phyloP scores from a whole-genome alignment of 768 basidiomycete species.

The Termitomyces sp. region DNA sequence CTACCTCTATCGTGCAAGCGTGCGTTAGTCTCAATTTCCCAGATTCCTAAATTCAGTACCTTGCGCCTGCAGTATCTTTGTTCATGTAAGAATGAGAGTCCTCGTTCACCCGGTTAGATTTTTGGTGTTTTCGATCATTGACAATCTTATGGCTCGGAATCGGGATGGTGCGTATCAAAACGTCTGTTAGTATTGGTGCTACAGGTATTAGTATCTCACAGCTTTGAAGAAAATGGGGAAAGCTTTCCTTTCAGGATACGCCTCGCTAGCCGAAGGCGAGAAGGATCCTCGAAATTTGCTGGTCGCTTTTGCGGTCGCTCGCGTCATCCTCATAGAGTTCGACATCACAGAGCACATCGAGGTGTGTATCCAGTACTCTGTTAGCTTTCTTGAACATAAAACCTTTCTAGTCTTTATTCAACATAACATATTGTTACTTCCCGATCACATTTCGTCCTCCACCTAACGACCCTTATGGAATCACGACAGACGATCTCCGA shows the following conservation, averaged over 20 bases:
- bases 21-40: slow-evolving; percentile 13
- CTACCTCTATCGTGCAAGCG: slow-evolving; percentile 60
- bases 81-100: slow-evolving; percentile 74
- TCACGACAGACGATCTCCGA: slow-evolving; percentile 84
- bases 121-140: slow-evolving; percentile 74
- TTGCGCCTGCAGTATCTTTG: slow-evolving; percentile 51
- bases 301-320: slow-evolving; percentile 81
- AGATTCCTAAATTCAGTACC: slow-evolving; percentile 1
- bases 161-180: slow-evolving; percentile 46
- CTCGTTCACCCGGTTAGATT: slow-evolving; percentile 81
- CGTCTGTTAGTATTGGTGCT: background rate
- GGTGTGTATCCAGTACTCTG: slow-evolving; percentile 35
- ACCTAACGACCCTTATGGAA: slow-evolving; percentile 89
- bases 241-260: slow-evolving; percentile 72
- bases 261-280: slow-evolving; percentile 84
- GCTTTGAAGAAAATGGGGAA: slow-evolving; percentile 70
- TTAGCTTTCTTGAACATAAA: background rate
- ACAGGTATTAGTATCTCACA: slow-evolving; percentile 19
- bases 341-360: slow-evolving; percentile 72
- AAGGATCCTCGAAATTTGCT: slow-evolving; percentile 96
- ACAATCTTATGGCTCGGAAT: slow-evolving; percentile 68
- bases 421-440: slow-evolving; percentile 97
- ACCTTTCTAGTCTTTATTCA: slow-evolving; percentile 69
- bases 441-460: slow-evolving; percentile 96
- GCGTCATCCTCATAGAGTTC: slow-evolving; percentile 86